Evolutionary conservation across 176 grass and related monocot species (phyloP).

Genomic region (Hordeum marinum): DNA sequence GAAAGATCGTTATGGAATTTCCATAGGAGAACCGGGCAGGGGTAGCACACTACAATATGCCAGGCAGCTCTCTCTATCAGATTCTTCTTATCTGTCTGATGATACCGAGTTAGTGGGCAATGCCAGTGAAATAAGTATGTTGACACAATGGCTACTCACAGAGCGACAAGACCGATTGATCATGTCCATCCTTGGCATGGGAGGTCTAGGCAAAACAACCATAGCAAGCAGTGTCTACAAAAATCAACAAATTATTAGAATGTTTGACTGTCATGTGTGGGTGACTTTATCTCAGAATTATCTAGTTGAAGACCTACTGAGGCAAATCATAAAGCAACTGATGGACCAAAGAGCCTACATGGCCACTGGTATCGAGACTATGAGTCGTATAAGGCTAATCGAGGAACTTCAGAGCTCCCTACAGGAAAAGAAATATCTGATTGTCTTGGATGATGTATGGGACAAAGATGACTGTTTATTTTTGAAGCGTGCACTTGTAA

Average conservation of each 20-base stretch:
- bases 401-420: constrained; percentile 24
- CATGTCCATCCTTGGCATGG: constrained; percentile 53
- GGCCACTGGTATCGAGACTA: background rate
- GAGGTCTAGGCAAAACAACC: constrained; percentile 54
- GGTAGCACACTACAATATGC: background rate
- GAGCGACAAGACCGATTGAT: constrained; percentile 8
- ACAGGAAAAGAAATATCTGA: constrained; percentile 30
- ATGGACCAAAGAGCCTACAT: background rate
- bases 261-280: constrained; percentile 41
- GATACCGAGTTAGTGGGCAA: constrained; percentile 32
- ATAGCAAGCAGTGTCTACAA: constrained; percentile 33
- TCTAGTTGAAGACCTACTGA: constrained; percentile 28
- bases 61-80: background rate
- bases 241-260: constrained; percentile 9
- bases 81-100: constrained; percentile 28
- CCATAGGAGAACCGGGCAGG: background rate
- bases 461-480: constrained; percentile 18
- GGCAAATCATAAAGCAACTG: constrained; percentile 30
- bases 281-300: constrained; percentile 36
- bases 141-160: constrained; percentile 33
- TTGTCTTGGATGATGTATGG: constrained; percentile 53
- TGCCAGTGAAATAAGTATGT: constrained; percentile 9
- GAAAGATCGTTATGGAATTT: constrained; percentile 36
- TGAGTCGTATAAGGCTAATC: constrained; percentile 1
- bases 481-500: constrained; percentile 25